Conservation (phyloP, 2,329 filamentous ascomycete species). For the Aspergillus hiratsukae region DNA sequence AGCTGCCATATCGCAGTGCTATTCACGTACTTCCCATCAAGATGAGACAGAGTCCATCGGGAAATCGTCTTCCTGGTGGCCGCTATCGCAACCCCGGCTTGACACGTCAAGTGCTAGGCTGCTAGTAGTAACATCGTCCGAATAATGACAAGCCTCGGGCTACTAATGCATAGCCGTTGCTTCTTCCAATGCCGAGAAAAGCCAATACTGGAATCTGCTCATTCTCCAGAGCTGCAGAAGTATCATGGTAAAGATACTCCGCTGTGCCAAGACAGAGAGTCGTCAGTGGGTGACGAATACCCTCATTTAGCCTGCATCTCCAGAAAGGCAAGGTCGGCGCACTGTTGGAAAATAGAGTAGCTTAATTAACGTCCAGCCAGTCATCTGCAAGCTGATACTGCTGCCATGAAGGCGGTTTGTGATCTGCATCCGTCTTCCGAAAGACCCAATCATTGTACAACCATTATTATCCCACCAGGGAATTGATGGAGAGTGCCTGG, state of each 20-base stretch:
- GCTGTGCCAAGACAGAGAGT: background rate
- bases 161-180: background rate
- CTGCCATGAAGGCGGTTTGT: no score
- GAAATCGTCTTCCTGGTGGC: background rate
- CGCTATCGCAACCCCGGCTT: background rate
- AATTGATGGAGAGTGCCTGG: background rate
- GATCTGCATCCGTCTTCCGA: background rate
- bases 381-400: background rate
- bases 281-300: background rate
- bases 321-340: background rate
- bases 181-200: background rate
- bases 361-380: background rate
- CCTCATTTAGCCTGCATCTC: background rate
- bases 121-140: background rate
- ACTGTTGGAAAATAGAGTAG: background rate
- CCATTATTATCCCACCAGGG: background rate
- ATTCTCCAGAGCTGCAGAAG: background rate
- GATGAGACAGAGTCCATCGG: background rate
- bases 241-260: background rate
- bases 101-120: background rate
- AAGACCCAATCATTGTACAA: background rate
- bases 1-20: background rate
- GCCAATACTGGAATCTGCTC: background rate
- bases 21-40: background rate
- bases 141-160: background rate